Evolutionary conservation across 2,329 filamentous ascomycete genomes (phyloP), one percentile per base, ranked within the genome.

Genomic region (Colletotrichum simmondsii): DNA sequence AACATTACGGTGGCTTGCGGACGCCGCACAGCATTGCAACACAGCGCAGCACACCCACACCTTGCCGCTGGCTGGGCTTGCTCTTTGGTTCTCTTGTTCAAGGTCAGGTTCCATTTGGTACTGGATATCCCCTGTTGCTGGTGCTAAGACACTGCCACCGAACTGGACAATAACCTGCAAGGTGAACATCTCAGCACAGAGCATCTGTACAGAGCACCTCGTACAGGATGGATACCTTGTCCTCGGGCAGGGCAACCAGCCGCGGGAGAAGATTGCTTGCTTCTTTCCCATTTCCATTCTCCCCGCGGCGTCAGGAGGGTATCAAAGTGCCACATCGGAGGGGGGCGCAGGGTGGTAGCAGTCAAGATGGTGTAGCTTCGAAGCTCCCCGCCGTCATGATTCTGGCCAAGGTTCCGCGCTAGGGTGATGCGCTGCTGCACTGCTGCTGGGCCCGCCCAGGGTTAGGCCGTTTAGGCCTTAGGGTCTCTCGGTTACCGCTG

Each of bases 1-100:
- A 70, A 70, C 66, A 72, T 58, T 60, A 69, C 60, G 30, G 68
- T 67, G 68, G 68, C 68, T 61, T 67, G 63, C 56, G 42, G 56
- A 61, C 32, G 30, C 35, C 35, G 26, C 68, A 66, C 42, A 28
- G 30, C 62, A 56, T 52, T 22, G 28, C 26, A 49, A 10, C n/a
- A 19, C 5, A 30, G 16, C 49, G 22, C 52, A 14, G 32, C 42
- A 49, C 42, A 22, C 42, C 16, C 42, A 49, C 42, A 8, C n/a
- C 42, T 49, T 49, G 19, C 42, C 42, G 42, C 42, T 49, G 42
- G 42, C 42, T 22, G 42, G 42, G 42, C 42, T 49, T 49, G 42
- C 19, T 49, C 19, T 22, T 42, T 42, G 37, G 37, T 42, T 42
- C 37, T 19, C 16, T 42, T 42, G 37, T 42, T 19, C 37, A 42